A percentile compares a stretch with the other conserved stretches of the same genome.
phyloP scores from a whole-genome alignment of 2,329 filamentous ascomycete species.

The Scedosporium boydii region DNA sequence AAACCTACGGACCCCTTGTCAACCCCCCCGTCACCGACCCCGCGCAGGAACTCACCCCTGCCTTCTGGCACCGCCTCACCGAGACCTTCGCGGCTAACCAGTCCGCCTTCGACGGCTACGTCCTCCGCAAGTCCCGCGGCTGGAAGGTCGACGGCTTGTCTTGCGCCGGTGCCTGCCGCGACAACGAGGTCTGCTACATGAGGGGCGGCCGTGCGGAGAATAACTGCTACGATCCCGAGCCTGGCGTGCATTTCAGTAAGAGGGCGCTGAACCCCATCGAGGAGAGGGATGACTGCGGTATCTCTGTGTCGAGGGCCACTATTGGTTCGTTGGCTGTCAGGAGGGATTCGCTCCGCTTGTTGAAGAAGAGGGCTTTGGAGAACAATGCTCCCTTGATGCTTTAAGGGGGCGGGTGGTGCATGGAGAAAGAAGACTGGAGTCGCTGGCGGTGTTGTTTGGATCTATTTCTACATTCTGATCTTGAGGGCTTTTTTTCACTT shows the following conservation, averaged over 20 bases:
- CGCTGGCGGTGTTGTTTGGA: neutral
- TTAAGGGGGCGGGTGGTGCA: neutral
- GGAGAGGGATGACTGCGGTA: conserved; percentile 16
- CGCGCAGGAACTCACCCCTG: conserved; percentile 38
- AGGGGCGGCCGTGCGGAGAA: conserved; percentile 42
- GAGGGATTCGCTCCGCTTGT: conserved; percentile 5
- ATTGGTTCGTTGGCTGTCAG: conserved; percentile 6
- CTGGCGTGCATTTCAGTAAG: conserved; percentile 25
- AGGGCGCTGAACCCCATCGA: conserved; percentile 11
- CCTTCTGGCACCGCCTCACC: conserved; percentile 52
- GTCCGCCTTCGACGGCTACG: conserved; percentile 34
- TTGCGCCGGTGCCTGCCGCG: conserved; percentile 33
- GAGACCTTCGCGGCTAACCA: conserved; percentile 32
- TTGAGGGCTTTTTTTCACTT: neutral
- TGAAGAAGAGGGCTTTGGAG: conserved; percentile 4
- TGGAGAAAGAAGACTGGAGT: neutral
- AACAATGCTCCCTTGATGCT: neutral
- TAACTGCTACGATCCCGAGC: conserved; percentile 33
- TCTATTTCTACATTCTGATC: neutral
- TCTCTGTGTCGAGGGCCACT: conserved; percentile 14
- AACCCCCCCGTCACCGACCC: conserved; percentile 25
- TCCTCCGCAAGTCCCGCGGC: conserved; percentile 36
- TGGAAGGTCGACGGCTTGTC: conserved; percentile 21
- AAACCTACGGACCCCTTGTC: conserved; percentile 38
- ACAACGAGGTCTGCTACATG: conserved; percentile 39